Evolutionary conservation across 192 early-diverging fungal species (phyloP).

Genomic region (Coemansia asiatica): DNA sequence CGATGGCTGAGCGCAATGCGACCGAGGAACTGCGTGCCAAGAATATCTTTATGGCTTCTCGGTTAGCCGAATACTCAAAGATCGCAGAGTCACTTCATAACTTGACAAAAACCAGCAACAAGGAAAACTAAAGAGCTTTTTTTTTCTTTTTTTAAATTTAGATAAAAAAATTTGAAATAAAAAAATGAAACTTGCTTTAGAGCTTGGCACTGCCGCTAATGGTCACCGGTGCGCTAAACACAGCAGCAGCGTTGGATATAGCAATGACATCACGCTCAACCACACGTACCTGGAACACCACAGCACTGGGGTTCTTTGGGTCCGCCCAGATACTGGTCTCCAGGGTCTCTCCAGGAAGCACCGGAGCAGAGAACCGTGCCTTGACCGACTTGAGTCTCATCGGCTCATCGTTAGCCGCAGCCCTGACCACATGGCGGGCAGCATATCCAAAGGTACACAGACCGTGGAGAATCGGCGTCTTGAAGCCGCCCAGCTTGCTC

Average conservation of each 20-base stretch:
- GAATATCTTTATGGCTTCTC: constrained; percentile 16
- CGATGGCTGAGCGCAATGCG: constrained; percentile 14
- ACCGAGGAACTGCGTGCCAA: constrained; percentile 19
- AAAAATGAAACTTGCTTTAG: constrained; percentile 12
- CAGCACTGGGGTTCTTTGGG: constrained; percentile 71
- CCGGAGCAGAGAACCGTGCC: constrained; percentile 82
- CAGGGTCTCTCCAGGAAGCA: constrained; percentile 96
- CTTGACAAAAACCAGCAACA: neutral
- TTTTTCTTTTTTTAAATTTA: no score
- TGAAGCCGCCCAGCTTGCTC: constrained; percentile 91
- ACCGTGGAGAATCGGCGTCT: constrained; percentile 96
- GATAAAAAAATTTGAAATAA: neutral
- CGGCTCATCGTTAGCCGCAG: constrained; percentile 67
- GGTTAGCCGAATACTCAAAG: constrained; percentile 30
- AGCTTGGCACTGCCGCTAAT: constrained; percentile 37
- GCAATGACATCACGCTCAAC: constrained; percentile 91
- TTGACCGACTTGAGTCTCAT: constrained; percentile 81
- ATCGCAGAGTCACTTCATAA: constrained; percentile 25
- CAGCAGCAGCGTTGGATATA: constrained; percentile 90
- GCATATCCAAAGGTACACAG: constrained; percentile 92
- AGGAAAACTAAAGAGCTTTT: no score
- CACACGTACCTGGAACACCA: constrained; percentile 91
- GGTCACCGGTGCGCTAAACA: constrained; percentile 56
- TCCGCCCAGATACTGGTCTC: constrained; percentile 94
- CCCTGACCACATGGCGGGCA: constrained; percentile 85